phyloP scores from a whole-genome alignment of 2,329 filamentous ascomycete genomes.

The Parastagonospora avenae region DNA sequence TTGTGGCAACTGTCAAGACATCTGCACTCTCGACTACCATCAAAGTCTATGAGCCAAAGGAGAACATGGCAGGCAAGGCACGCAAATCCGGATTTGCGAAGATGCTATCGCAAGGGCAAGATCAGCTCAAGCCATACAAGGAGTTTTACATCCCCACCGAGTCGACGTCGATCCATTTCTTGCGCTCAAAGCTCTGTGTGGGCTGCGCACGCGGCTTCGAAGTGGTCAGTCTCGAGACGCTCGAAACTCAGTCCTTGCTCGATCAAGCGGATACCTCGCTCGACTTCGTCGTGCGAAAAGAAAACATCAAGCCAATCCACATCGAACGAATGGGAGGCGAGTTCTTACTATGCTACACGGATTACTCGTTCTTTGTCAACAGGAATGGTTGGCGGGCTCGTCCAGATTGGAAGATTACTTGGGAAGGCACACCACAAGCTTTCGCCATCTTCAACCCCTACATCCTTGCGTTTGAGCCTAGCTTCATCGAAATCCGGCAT shows the following conservation, averaged over 20 bases:
- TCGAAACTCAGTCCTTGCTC: constrained; percentile 96
- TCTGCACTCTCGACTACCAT: constrained; percentile 92
- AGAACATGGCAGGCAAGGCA: constrained; percentile 89
- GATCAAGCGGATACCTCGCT: constrained; percentile 98
- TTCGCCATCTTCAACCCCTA: constrained; percentile 97
- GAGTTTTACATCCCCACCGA: constrained; percentile 99
- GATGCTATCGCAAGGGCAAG: constrained; percentile 92
- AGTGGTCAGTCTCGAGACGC: constrained; percentile 92
- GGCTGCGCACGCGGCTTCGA: constrained; percentile 96
- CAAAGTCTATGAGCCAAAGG: constrained; percentile 98
- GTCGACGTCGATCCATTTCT: constrained; percentile 97
- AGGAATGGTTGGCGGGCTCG: constrained; percentile 95
- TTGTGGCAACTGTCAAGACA: constrained; percentile 96
- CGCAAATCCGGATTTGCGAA: constrained; percentile 95
- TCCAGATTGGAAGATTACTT: constrained; percentile 96
- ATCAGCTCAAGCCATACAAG: constrained; percentile 81
- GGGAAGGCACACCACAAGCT: constrained; percentile 90
- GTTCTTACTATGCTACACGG: constrained; percentile 96
- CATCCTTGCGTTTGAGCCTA: constrained; percentile 95
- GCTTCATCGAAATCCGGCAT: constrained; percentile 95
- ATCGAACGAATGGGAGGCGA: constrained; percentile 97
- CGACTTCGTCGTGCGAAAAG: constrained; percentile 93
- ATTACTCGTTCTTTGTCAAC: constrained; percentile 99
- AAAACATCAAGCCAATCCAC: constrained; percentile 92
- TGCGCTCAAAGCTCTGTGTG: constrained; percentile 95